A percentile compares a stretch with the other conserved stretches of the same genome.
phyloP scores from a whole-genome alignment of 106 monocot species.

The Apostasia ramifera region DNA sequence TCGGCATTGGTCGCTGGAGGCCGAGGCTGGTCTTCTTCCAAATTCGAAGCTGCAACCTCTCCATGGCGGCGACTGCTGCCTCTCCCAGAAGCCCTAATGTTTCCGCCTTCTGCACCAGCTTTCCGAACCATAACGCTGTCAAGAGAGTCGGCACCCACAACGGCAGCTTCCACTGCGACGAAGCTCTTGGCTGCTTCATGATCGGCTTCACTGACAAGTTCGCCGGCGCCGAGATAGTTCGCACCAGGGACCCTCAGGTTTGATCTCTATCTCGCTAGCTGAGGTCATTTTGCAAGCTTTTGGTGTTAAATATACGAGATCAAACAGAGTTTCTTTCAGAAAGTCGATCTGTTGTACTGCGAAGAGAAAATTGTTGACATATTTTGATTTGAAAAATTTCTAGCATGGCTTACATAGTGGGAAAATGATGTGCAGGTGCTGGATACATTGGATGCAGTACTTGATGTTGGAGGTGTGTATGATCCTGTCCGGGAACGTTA shows the following conservation, averaged over 20 bases:
- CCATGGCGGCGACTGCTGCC: slow-evolving; percentile 12
- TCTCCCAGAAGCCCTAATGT: neutral
- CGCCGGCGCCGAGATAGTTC: slow-evolving; percentile 56
- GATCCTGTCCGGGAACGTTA: slow-evolving; percentile 72
- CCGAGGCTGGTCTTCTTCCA: neutral
- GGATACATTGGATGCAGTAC: slow-evolving; percentile 85
- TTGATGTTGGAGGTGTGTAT: slow-evolving; percentile 96
- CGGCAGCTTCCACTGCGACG: slow-evolving; percentile 94
- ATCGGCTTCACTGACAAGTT: slow-evolving; percentile 84
- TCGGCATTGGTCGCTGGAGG: neutral
- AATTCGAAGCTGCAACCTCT: neutral
- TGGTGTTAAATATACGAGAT: neutral
- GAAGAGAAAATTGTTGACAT: neutral
- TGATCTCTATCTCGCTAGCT: neutral
- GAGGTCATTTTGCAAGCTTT: neutral
- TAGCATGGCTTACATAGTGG: neutral
- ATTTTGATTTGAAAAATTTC: neutral
- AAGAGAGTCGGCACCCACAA: slow-evolving; percentile 83
- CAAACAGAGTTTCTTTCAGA: too few relatives aligned
- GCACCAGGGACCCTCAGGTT: slow-evolving; percentile 39
- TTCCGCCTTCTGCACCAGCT: slow-evolving; percentile 19
- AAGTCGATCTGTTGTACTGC: neutral
- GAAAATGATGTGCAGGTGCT: slow-evolving; percentile 37
- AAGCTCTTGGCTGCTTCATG: slow-evolving; percentile 90
- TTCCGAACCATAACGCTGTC: slow-evolving; percentile 7